Evolutionary conservation across 2,329 filamentous ascomycete species (phyloP), one percentile per base, ranked within the genome.

Genomic region (Talaromyces islandicus): DNA sequence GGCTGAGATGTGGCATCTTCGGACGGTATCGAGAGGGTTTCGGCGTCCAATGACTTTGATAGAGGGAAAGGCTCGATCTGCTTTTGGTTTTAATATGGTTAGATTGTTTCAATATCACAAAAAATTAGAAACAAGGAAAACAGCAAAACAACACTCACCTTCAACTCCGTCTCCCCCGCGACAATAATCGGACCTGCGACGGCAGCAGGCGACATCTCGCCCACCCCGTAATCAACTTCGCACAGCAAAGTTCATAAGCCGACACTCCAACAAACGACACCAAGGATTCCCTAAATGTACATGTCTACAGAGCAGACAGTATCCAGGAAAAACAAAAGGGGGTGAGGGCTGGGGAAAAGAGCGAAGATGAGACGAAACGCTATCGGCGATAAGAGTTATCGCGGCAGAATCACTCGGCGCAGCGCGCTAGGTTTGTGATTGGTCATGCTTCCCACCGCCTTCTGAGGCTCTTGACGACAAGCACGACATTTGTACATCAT

Each of bases 141-240:
- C 38, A 27, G 7, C 25, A 14, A 6, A n/a, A 60, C 14, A 32
- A 43, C 12, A 29, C 59, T 52, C 30, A 61, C 59, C 19, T 55
- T 56, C 27, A 32, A 30, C 21, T 58, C 57, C 17, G n/a, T 32
- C 30, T 58, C 59, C 21, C 59, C 55, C 19, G 51, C 57, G 30
- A 58, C 50, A 35, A 55, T 29, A 51, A 35, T 27, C 4, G 51
- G 35, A 41, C 55, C 51, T 25, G 55, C 51, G 51, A 61, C 41
- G 7, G 51, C 59, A 38, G 43, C 55, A 21, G 55, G 19, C 12
- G 55, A 46, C 59, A 61, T 61, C n/a, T 51, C 51, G 19, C 19
- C 6, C 27, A 27, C 12, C n/a, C 48, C 48, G n/a, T 52, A 52
- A 17, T 29, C 48, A 21, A 19, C 43, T 24, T 46, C 19, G 9